Evolutionary conservation across 345 rosid genomes (phyloP).

Genomic region (Litchi chinensis): DNA sequence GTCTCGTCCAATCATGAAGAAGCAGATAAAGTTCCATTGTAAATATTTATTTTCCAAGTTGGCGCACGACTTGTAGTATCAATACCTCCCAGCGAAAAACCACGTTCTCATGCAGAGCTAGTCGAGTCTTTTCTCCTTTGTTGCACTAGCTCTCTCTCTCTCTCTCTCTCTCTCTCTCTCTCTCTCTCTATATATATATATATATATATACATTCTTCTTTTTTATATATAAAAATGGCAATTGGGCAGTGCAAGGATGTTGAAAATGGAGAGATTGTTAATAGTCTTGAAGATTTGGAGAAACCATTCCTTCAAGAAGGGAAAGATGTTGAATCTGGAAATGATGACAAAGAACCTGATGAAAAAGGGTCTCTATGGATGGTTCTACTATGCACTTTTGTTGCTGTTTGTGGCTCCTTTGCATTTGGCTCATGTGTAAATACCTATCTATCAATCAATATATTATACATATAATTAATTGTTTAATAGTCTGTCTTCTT

Average conservation of each 20-base stretch:
- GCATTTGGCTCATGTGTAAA: slow-evolving; percentile 95
- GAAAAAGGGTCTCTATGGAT: slow-evolving; percentile 49
- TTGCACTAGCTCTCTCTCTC: neutral
- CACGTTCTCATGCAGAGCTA: slow-evolving; percentile 4
- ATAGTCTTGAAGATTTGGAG: slow-evolving; percentile 44
- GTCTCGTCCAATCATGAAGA: neutral
- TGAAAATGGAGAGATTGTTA: slow-evolving; percentile 44
- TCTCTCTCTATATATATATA: too few relatives aligned
- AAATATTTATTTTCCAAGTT: neutral
- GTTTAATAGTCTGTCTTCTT: neutral
- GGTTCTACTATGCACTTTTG: slow-evolving; percentile 76
- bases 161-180: too few relatives aligned
- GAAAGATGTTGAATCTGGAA: slow-evolving; percentile 25
- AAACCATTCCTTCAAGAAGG: slow-evolving; percentile 49
- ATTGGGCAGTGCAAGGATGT: slow-evolving; percentile 45
- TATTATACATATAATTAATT: too few relatives aligned
- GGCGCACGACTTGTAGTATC: neutral
- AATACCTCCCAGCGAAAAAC: neutral
- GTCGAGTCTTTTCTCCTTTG: neutral
- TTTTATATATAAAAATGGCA: slow-evolving; percentile 39
- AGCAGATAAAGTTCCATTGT: neutral
- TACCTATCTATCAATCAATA: slow-evolving; percentile 4
- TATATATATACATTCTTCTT: too few relatives aligned
- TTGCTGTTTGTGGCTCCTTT: slow-evolving; percentile 88
- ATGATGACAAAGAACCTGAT: slow-evolving; percentile 25